Evolutionary conservation across 345 rosid species (phyloP).

Genomic region (Eucalyptus regnans): DNA sequence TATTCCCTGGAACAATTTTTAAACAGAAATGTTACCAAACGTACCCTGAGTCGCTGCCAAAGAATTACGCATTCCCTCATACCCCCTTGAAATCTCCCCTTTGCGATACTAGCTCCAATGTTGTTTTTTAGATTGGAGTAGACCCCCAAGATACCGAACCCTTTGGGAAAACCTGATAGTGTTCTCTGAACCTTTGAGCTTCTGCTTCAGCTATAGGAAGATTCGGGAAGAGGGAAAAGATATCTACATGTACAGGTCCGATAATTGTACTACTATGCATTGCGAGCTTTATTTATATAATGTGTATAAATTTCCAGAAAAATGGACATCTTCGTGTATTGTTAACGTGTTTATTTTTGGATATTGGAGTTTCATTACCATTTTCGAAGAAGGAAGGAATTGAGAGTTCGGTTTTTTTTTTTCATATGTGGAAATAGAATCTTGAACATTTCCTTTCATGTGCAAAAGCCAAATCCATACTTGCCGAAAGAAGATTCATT

Average conservation of each 20-base stretch:
- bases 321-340: too few relatives aligned
- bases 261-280: neutral
- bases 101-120: slow-evolving; percentile 33
- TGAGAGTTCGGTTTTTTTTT: neutral
- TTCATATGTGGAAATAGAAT: neutral
- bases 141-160: slow-evolving; percentile 17
- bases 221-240: slow-evolving; percentile 49
- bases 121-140: slow-evolving; percentile 55
- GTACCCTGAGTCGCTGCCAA: slow-evolving; percentile 43
- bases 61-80: slow-evolving; percentile 22
- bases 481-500: neutral
- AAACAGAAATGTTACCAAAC: too few relatives aligned
- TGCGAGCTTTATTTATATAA: neutral
- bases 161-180: slow-evolving; percentile 22
- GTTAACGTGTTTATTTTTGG: too few relatives aligned
- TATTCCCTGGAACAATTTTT: too few relatives aligned
- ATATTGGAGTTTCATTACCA: too few relatives aligned
- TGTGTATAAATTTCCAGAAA: neutral
- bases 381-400: too few relatives aligned
- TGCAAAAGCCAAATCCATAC: neutral
- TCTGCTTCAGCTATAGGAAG: slow-evolving; percentile 64
- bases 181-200: slow-evolving; percentile 37
- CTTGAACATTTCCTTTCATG: neutral
- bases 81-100: slow-evolving; percentile 17
- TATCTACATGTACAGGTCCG: slow-evolving; percentile 73